Evolutionary conservation across 768 basidiomycete species (phyloP).

Genomic region (Bullera alba): DNA sequence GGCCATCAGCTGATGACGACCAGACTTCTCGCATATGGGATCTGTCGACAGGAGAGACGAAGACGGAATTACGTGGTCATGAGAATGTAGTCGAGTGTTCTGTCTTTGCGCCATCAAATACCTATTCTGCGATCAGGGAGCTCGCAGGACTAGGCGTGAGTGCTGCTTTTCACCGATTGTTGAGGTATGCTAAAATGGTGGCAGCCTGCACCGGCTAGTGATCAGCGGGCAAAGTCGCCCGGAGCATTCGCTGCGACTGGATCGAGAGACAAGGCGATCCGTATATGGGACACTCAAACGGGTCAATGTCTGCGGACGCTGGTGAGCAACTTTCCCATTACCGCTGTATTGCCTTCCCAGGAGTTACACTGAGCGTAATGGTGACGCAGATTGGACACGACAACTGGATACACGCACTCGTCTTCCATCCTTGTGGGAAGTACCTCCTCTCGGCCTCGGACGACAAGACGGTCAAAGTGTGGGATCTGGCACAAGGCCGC

Average conservation of each 20-base stretch:
- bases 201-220: conserved; percentile 51
- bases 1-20: background rate
- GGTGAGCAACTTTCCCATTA: conserved; percentile 48
- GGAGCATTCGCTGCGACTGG: conserved; percentile 67
- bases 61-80: conserved; percentile 77
- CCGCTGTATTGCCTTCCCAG: background rate
- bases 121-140: conserved; percentile 70
- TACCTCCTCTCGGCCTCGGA: conserved; percentile 84
- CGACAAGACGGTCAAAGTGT: conserved; percentile 82
- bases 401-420: conserved; percentile 81
- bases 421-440: conserved; percentile 85
- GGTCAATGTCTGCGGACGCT: conserved; percentile 75
- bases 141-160: conserved; percentile 64
- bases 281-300: conserved; percentile 77
- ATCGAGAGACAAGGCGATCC: conserved; percentile 84
- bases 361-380: conserved; percentile 25
- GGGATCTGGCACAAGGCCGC: conserved; percentile 79
- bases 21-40: conserved; percentile 77
- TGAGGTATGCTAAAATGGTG: conserved; percentile 1
- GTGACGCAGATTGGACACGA: conserved; percentile 53
- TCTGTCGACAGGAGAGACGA: conserved; percentile 63
- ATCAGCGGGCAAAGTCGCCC: conserved; percentile 48
- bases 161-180: too few species aligned
- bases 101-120: conserved; percentile 68
- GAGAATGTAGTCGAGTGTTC: conserved; percentile 79